A percentile compares a stretch with the other conserved stretches of the same genome.
Conservation (phyloP, 768 basidiomycete species). For the Omphalotus guepiniiformis region DNA sequence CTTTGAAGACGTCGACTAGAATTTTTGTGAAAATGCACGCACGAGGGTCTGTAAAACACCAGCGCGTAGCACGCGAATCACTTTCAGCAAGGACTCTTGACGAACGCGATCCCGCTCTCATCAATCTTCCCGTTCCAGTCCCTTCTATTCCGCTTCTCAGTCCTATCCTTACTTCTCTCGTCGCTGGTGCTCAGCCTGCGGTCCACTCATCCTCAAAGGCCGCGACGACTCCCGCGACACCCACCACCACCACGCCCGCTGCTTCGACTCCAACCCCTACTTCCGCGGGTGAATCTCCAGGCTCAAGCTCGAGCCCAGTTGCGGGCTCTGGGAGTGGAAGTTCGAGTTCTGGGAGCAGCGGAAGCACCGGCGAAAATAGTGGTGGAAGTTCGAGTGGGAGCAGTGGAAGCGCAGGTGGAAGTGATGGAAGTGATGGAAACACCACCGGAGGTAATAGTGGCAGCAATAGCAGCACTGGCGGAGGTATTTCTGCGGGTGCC, state of each 20-base stretch:
- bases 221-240: too few species aligned
- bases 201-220: not conserved
- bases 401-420: not conserved
- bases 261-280: not conserved
- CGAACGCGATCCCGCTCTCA: not conserved
- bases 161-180: not conserved
- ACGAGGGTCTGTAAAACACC: not conserved
- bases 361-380: not conserved
- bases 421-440: not conserved
- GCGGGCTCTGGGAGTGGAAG: not conserved
- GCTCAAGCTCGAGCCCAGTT: not conserved
- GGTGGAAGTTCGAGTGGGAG: not conserved
- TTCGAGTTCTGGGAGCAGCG: not conserved
- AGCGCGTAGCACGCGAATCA: not conserved
- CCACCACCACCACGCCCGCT: not conserved
- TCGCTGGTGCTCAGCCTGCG: not conserved
- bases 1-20: too few species aligned
- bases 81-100: not conserved
- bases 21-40: not conserved
- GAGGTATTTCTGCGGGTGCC: too few species aligned
- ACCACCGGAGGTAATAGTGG: too few species aligned
- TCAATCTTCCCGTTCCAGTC: not conserved
- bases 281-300: not conserved
- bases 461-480: too few species aligned
- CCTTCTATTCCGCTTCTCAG: not conserved